A percentile compares a stretch with the other conserved stretches of the same genome.
phyloP scores from a whole-genome alignment of 129 eudicot species.

The Tanacetum coccineum region DNA sequence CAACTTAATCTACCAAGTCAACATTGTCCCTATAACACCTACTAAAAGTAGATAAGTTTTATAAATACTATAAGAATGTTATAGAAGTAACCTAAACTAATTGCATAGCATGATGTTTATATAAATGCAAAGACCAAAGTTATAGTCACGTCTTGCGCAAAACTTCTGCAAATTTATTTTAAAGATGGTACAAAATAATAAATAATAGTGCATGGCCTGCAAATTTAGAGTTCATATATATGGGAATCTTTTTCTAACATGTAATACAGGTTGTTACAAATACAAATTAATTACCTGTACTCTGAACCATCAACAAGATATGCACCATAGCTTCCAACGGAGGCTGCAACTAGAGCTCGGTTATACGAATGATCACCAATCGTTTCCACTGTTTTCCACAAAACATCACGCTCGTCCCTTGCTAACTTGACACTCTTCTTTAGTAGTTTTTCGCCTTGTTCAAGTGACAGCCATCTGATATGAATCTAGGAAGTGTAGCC shows the following conservation, averaged over 20 bases:
- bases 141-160: too few species aligned
- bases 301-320: constrained; percentile 97
- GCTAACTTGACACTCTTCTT: constrained; percentile 67
- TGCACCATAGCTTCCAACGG: constrained; percentile 96
- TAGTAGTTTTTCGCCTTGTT: constrained; percentile 67
- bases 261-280: too few species aligned
- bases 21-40: constrained; percentile 61
- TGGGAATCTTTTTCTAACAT: too few species aligned
- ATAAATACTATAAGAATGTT: not conserved
- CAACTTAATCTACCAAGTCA: too few species aligned
- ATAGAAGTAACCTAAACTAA: not conserved
- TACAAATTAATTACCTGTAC: constrained; percentile 60
- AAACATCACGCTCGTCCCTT: constrained; percentile 57
- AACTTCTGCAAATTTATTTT: too few species aligned
- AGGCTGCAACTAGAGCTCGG: constrained; percentile 87
- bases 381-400: constrained; percentile 47
- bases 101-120: too few species aligned
- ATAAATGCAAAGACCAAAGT: too few species aligned
- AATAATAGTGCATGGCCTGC: too few species aligned
- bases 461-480: constrained; percentile 62
- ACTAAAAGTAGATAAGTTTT: constrained; percentile 23
- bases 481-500: constrained; percentile 87
- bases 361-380: constrained; percentile 37
- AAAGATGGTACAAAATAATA: too few species aligned
- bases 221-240: too few species aligned